These are phyloP conservation scores for Camelina neglecta DNA, from an alignment of 345 rosid species.

Conservation along the genomic window DNA sequence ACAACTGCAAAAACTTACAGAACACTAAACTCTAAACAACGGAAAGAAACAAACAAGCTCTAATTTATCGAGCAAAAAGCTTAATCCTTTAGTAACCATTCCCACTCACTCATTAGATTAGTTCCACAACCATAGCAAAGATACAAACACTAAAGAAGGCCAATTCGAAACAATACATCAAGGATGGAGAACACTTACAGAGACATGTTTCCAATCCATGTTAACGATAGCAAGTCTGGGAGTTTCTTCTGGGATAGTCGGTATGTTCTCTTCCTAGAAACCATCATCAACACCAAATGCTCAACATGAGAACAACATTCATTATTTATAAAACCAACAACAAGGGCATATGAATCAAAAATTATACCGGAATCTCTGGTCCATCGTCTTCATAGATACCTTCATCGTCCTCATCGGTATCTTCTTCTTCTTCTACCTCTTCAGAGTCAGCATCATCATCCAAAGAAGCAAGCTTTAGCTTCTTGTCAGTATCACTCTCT, in stretches of 20 bases:
- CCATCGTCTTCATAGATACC: slow-evolving; percentile 55
- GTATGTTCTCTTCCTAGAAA: slow-evolving; percentile 68
- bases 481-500: slow-evolving; percentile 20
- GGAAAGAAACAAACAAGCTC: not conserved
- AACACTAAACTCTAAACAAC: not conserved
- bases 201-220: slow-evolving; percentile 95
- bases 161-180: slow-evolving; percentile 18
- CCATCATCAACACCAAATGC: slow-evolving; percentile 2
- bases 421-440: slow-evolving; percentile 48
- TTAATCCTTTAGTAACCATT: slow-evolving; percentile 2
- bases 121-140: slow-evolving; percentile 8
- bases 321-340: not conserved
- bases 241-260: slow-evolving; percentile 68
- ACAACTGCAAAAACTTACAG: not conserved
- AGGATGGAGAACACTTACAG: slow-evolving; percentile 53
- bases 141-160: not conserved
- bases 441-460: slow-evolving; percentile 41
- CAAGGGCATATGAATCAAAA: not conserved
- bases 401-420: slow-evolving; percentile 61
- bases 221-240: slow-evolving; percentile 76
- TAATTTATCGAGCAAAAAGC: not conserved
- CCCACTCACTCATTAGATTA: slow-evolving; percentile 7
- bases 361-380: slow-evolving; percentile 51
- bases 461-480: slow-evolving; percentile 39
- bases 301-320: not conserved